Evolutionary conservation across 306 rosid species (phyloP), one percentile per base, ranked within the genome.

Genomic region (Citrullus colocynthis): DNA sequence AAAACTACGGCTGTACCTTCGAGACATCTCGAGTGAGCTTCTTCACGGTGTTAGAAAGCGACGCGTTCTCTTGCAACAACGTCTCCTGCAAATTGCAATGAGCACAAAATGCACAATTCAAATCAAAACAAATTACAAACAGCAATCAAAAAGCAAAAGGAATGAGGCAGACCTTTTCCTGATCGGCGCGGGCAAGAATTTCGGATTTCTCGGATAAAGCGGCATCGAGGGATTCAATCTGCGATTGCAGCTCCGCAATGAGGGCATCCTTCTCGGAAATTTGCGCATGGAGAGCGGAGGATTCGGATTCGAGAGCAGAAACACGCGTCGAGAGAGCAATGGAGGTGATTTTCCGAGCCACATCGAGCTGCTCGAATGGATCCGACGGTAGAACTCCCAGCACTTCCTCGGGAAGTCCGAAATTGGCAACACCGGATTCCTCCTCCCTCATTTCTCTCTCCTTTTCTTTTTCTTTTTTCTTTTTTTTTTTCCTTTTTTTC

Each of bases 341-440:
- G 87, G 96, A 95, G 2, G 89, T 90, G 84, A 92, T 92, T 76
- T 85, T 95, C 82, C 97, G 99, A 30, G 99, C 99, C 85, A 95
- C 97, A 74, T 95, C 97, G 17, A 95, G 97, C 58, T 89, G 99
- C 69, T 89, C 89, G 81, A 92, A 95, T 20, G 97, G 98, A 92
- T 95, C 97, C 1, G 92, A 83, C 57, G 99, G 97, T 67, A 95
- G 84, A 15, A 81, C 81, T 77, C 73, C 81, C 71, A 95, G 63
- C 17, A 95, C 73, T 54, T 89, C 96, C 56, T 88, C 90, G 10
- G 97, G 91, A 80, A 95, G 90, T 18, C 88, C 88, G 63, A 88
- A 81, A 67, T 76, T 81, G n/a, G 89, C 44, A 55, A 69, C 83
- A 80, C 88, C 79, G 56, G 88, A 87, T 82, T 89, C 96, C n/a